Evolutionary conservation across 371 early-diverging fungal genomes (phyloP).

Genomic region (Coemansia sp.): DNA sequence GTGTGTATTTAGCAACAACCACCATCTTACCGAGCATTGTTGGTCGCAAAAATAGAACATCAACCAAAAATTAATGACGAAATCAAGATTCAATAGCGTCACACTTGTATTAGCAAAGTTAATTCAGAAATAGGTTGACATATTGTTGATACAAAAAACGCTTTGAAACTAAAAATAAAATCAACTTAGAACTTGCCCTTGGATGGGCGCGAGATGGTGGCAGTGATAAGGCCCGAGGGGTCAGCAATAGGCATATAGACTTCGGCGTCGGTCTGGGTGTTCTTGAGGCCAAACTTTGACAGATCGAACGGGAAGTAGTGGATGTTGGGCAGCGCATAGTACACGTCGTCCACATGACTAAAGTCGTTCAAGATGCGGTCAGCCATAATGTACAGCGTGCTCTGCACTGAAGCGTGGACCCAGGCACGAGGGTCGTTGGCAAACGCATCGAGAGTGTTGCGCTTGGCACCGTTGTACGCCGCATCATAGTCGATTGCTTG

Average conservation of each 20-base stretch:
- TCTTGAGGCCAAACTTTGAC: slow-evolving; percentile 70
- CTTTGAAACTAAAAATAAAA: not conserved
- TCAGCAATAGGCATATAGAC: slow-evolving; percentile 77
- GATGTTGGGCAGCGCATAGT: slow-evolving; percentile 80
- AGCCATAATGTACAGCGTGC: slow-evolving; percentile 53
- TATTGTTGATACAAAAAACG: not conserved
- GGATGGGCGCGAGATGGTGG: slow-evolving; percentile 64
- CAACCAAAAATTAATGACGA: not conserved
- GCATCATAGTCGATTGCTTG: slow-evolving; percentile 17
- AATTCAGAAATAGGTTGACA: not conserved
- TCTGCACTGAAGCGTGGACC: slow-evolving; percentile 51
- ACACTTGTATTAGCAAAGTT: too few relatives aligned
- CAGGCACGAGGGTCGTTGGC: slow-evolving; percentile 51
- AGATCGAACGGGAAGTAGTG: slow-evolving; percentile 79
- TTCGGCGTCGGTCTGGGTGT: slow-evolving; percentile 53
- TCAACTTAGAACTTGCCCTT: slow-evolving; percentile 8
- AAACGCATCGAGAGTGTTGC: slow-evolving; percentile 45
- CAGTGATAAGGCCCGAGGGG: slow-evolving; percentile 73
- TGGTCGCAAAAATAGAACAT: not conserved
- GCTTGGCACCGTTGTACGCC: slow-evolving; percentile 50
- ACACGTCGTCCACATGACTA: slow-evolving; percentile 59
- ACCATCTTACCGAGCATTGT: not conserved
- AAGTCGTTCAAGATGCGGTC: slow-evolving; percentile 62
- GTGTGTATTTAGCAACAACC: too few relatives aligned
- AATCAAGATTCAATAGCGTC: not conserved